A percentile compares a stretch with the other conserved stretches of the same genome.
These are phyloP conservation scores for Elsinoe batatas DNA, from an alignment of 2,329 filamentous ascomycete species.

Conservation along the genomic window DNA sequence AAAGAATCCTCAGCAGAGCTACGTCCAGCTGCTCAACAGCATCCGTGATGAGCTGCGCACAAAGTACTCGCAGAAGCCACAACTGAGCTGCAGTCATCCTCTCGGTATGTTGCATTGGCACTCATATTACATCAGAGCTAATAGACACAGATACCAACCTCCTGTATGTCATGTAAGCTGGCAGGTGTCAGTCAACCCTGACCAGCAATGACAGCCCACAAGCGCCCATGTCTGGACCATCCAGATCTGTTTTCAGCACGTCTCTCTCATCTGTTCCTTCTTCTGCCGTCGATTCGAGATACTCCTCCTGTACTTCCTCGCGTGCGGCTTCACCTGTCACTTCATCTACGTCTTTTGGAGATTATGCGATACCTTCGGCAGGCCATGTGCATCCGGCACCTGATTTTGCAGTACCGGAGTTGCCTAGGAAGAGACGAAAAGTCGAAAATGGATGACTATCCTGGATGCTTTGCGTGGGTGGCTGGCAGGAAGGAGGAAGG, in stretches of 20 bases:
- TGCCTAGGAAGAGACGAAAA: constrained; percentile 10
- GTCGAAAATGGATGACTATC: constrained; percentile 4
- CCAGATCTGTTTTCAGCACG: neutral
- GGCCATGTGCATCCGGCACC: neutral
- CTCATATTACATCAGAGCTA: constrained; percentile 15
- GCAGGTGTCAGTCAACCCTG: neutral
- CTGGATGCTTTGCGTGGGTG: neutral
- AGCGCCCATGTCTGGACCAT: neutral
- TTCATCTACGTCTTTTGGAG: neutral
- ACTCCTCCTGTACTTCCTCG: constrained; percentile 4
- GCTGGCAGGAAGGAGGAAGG: neutral
- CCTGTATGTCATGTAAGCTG: constrained; percentile 35
- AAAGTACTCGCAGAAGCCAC: constrained; percentile 90
- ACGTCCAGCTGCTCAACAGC: constrained; percentile 89
- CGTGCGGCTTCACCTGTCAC: constrained; percentile 5
- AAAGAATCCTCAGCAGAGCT: constrained; percentile 91
- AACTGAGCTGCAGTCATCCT: constrained; percentile 91
- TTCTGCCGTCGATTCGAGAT: constrained; percentile 5
- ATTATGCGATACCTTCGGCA: neutral
- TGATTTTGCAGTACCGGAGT: constrained; percentile 7
- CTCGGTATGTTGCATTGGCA: constrained; percentile 52
- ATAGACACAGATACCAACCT: constrained; percentile 31
- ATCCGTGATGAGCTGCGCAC: constrained; percentile 79
- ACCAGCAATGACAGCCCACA: constrained; percentile 7
- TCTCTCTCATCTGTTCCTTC: neutral